A percentile compares a stretch with the other conserved stretches of the same genome.
These are phyloP conservation scores for Stentor coeruleus DNA, from an alignment of 73 alveolate species.

Conservation along the genomic window DNA sequence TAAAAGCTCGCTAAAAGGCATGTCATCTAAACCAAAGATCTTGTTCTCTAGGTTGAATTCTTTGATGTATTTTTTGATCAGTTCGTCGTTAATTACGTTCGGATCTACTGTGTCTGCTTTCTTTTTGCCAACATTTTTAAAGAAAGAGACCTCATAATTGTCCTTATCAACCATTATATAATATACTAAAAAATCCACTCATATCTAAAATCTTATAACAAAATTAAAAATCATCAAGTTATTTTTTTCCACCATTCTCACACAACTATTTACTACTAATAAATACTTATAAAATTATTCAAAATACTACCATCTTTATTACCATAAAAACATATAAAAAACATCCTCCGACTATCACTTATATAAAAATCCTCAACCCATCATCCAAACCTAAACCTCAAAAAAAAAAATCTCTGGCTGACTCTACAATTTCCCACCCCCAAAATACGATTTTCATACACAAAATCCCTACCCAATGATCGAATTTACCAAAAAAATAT, in stretches of 20 bases:
- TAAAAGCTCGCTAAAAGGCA: conserved; percentile 63
- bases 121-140: conserved; percentile 43
- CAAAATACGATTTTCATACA: no score
- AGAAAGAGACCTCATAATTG: conserved; percentile 36
- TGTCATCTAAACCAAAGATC: conserved; percentile 57
- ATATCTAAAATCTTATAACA: not conserved
- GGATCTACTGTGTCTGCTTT: conserved; percentile 69
- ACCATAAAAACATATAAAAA: no score
- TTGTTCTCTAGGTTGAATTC: conserved; percentile 57
- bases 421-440: no score
- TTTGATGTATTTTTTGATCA: conserved; percentile 48
- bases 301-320: no score
- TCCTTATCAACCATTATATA: conserved; percentile 38
- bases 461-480: no score
- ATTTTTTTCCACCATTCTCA: conserved; percentile 2
- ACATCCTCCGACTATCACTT: no score
- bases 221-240: not conserved
- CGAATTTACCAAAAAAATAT: no score
- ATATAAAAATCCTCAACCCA: no score
- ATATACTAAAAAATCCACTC: not conserved
- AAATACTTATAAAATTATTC: no score
- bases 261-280: no score
- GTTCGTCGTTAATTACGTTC: conserved; percentile 60
- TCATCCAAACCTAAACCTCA: no score
- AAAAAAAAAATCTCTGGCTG: no score